phyloP scores from a whole-genome alignment of 345 rosid species.

The Lepidium didymum region DNA sequence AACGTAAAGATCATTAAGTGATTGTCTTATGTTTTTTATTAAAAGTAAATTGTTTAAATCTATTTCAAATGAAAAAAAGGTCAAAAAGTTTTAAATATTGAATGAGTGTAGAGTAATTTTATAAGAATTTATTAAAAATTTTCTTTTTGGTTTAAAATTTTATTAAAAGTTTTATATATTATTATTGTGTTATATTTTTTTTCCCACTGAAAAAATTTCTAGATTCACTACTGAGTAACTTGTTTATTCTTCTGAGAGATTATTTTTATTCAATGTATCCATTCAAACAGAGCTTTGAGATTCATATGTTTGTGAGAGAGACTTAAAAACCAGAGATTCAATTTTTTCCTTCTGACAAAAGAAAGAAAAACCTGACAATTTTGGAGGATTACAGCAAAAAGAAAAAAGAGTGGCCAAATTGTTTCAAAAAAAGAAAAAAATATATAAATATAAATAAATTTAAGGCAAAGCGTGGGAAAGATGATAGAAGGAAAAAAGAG shows the following conservation, averaged over 20 bases:
- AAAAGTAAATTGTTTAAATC: too few relatives aligned
- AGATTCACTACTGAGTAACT: too few relatives aligned
- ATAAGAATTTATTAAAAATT: too few relatives aligned
- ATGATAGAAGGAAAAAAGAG: not conserved
- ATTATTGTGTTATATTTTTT: too few relatives aligned
- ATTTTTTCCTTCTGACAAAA: not conserved
- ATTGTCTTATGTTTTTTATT: too few relatives aligned
- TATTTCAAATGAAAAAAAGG: too few relatives aligned
- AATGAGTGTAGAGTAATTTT: too few relatives aligned
- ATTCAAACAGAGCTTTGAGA: constrained; percentile 22
- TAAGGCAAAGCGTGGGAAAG: constrained; percentile 27
- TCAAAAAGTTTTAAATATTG: too few relatives aligned
- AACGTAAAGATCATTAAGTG: too few relatives aligned
- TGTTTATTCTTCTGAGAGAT: constrained; percentile 37
- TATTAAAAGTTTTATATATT: too few relatives aligned
- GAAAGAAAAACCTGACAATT: constrained; percentile 2
- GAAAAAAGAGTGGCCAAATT: not conserved
- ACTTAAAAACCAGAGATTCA: constrained; percentile 11
- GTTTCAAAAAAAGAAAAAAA: not conserved
- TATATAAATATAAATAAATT: constrained; percentile 3
- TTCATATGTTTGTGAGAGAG: not conserved
- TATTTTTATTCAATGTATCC: constrained; percentile 55
- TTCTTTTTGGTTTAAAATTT: too few relatives aligned
- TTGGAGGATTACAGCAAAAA: not conserved
- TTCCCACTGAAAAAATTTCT: too few relatives aligned